Evolutionary conservation across 208 protist genomes (phyloP).

Genomic region (Crithidia acanthocephali): DNA sequence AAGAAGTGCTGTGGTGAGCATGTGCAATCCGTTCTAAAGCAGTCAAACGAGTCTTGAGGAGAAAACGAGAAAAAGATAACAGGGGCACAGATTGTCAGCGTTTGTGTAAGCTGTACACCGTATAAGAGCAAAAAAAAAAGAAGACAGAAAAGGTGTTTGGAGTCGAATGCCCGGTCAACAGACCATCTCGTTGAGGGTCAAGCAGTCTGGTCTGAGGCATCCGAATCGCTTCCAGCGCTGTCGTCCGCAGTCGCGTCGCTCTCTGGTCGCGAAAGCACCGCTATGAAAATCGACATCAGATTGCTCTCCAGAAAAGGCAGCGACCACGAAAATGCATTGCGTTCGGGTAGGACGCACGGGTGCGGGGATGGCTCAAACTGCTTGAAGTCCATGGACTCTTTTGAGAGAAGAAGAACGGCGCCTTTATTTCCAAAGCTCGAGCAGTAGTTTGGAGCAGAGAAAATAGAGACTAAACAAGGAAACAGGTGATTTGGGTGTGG

Average conservation of each 20-base stretch:
- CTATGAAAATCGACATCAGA: slow-evolving; percentile 45
- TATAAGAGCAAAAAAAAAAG: too few species aligned
- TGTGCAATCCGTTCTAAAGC: too few species aligned
- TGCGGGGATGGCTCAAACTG: slow-evolving; percentile 81
- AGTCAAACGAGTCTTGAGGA: too few species aligned
- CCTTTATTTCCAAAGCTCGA: slow-evolving; percentile 98
- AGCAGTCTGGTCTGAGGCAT: neutral
- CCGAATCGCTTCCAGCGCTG: slow-evolving; percentile 20
- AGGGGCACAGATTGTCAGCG: too few species aligned
- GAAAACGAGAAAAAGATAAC: too few species aligned
- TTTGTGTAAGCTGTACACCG: too few species aligned
- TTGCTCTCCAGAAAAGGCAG: slow-evolving; percentile 69
- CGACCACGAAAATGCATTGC: slow-evolving; percentile 81
- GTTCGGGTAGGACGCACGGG: slow-evolving; percentile 63
- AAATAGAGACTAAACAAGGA: slow-evolving; percentile 97
- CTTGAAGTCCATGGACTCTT: slow-evolving; percentile 93
- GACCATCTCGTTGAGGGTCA: neutral
- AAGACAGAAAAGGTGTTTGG: slow-evolving; percentile 13
- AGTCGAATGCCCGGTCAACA: neutral
- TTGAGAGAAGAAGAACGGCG: slow-evolving; percentile 79
- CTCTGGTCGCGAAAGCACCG: slow-evolving; percentile 25
- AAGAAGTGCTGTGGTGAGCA: too few species aligned
- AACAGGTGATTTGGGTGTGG: slow-evolving; percentile 88
- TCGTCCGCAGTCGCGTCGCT: slow-evolving; percentile 18
- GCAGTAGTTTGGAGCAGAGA: slow-evolving; percentile 98